A percentile compares a stretch with the other conserved stretches of the same genome.
Evolutionary conservation across 768 basidiomycete genomes (phyloP).

Genomic region (Clitopilus hobsonii): DNA sequence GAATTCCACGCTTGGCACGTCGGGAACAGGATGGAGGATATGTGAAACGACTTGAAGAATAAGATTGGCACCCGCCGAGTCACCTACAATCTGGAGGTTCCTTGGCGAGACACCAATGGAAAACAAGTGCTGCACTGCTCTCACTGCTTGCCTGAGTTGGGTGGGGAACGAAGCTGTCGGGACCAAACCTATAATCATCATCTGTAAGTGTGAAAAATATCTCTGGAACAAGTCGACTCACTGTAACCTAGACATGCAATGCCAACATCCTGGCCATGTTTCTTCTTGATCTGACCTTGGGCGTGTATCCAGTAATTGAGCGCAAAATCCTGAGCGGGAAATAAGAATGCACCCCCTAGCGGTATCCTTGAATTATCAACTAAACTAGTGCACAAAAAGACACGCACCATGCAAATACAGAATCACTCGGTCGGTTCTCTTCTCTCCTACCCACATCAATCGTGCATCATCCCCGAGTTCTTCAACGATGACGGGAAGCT

Average conservation of each 20-base stretch:
- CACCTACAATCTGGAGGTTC: conserved; percentile 29
- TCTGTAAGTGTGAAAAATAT: too few relatives aligned
- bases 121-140: conserved; percentile 27
- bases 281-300: conserved; percentile 17
- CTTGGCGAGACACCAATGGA: conserved; percentile 22
- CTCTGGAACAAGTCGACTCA: conserved; percentile 8
- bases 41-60: conserved; percentile 30
- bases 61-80: conserved; percentile 36
- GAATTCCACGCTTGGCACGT: conserved; percentile 19
- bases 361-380: neutral
- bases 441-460: conserved; percentile 28
- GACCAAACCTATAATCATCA: conserved; percentile 18
- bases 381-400: neutral
- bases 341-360: conserved; percentile 27
- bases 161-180: conserved; percentile 31
- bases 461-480: conserved; percentile 20
- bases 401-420: conserved; percentile 26
- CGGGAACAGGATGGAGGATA: conserved; percentile 28
- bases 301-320: conserved; percentile 25
- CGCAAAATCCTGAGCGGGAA: conserved; percentile 14
- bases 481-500: conserved; percentile 16
- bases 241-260: conserved; percentile 27
- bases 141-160: conserved; percentile 24
- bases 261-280: conserved; percentile 16
- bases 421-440: conserved; percentile 24